Evolutionary conservation across 2,329 filamentous ascomycete species (phyloP).

Genomic region (Capronia americana): DNA sequence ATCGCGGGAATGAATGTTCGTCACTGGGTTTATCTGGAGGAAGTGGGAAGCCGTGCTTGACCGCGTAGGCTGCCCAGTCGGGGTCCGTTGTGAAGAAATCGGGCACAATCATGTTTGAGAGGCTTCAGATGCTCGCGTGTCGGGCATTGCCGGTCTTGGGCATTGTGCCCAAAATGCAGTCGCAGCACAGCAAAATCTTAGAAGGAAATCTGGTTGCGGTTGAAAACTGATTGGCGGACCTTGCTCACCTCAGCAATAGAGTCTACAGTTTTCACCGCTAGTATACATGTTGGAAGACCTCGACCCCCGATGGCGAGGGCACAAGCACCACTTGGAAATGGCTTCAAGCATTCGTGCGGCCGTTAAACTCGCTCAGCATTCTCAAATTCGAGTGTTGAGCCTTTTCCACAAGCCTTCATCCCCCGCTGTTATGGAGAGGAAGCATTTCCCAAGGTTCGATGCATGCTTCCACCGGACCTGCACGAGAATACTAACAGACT

Average conservation of each 20-base stretch:
- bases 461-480: background rate
- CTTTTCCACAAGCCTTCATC: too few relatives aligned
- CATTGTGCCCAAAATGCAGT: too few relatives aligned
- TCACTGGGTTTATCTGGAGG: background rate
- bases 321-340: too few relatives aligned
- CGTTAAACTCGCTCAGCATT: too few relatives aligned
- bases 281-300: constrained; percentile 1
- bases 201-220: too few relatives aligned
- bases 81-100: constrained; percentile 21
- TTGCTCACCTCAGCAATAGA: constrained; percentile 12
- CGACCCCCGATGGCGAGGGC: too few relatives aligned
- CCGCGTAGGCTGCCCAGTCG: constrained; percentile 25
- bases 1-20: background rate
- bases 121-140: background rate
- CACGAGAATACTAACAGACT: background rate
- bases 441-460: too few relatives aligned
- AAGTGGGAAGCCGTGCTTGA: constrained; percentile 17
- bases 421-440: too few relatives aligned
- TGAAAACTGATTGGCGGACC: background rate
- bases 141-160: too few relatives aligned
- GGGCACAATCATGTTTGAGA: constrained; percentile 4
- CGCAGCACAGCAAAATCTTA: too few relatives aligned
- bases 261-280: background rate
- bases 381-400: too few relatives aligned
- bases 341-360: too few relatives aligned